Base-by-base conservation (phyloP, 805 yeast genomes). In the Barnettozyma sucrosica region DNA sequence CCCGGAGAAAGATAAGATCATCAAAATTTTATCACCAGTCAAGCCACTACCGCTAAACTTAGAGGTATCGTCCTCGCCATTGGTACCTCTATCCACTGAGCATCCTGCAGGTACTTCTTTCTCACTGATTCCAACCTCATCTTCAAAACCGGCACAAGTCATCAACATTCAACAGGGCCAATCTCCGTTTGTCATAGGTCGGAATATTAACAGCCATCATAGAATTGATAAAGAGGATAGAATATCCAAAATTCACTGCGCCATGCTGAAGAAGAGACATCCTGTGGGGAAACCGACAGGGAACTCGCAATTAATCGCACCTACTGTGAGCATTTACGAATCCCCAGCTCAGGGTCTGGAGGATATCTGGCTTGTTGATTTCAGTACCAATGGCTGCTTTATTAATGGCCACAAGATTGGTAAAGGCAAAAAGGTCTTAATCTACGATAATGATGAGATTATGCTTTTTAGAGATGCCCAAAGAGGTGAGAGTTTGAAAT, bases 241-340 rank as follows among this genome's bases (percentile, higher is more conserved):
- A 41, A 75, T 92, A 56, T 90, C 97, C 2, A 86, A 89, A 53
- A 72, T 83, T 1, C 98, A 93, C 65, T 89, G 97, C 63, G 67
- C 81, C 26, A 69, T 92, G 13, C 57, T 72, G 46, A 79, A 79
- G 57, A 76, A 80, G 50, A 70, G 89, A 49, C 88, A 83, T 58
- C 81, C 81, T 0, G 75, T 79, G 4, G 75, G 76, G 13, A 68
- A 71, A 18, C 37, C 26, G 26, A 24, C 30, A 18, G 32, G 20
- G 6, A 28, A 16, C 19, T 18, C 40, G 7, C 32, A 9, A 8
- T 10, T 11, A 3, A 20, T 16, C 5, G 10, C 25, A 6, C 16
- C 36, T 14, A 23, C 47, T 3, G 25, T 42, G 6, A 71, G 80
- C 28, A 72, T 82, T 4, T 78, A 69, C 58, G 88, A 82, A 55